Evolutionary conservation across 176 grass and related monocot genomes (phyloP).

Genomic region (Oryza brachyantha): DNA sequence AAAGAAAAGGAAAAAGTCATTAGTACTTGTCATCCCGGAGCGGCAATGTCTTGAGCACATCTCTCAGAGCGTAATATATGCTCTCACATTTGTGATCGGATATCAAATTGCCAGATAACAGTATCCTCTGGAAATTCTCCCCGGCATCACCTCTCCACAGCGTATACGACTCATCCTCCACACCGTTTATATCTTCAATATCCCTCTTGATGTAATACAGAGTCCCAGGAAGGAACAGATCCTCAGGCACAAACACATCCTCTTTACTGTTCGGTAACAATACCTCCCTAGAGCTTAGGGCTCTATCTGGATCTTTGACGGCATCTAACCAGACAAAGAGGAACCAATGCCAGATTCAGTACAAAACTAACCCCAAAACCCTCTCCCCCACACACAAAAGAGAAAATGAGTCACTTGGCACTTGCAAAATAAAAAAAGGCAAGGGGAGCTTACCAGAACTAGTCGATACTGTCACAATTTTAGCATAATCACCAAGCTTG

Average conservation of each 20-base stretch:
- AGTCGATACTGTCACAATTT: slow-evolving; percentile 40
- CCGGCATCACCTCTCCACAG: slow-evolving; percentile 78
- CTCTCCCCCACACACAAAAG: too few relatives aligned
- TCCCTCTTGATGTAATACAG: slow-evolving; percentile 78
- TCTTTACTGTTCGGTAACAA: neutral
- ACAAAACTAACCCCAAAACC: neutral
- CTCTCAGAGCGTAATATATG: slow-evolving; percentile 68
- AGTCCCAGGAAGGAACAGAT: slow-evolving; percentile 75
- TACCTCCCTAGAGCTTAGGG: neutral
- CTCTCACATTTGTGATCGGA: slow-evolving; percentile 94
- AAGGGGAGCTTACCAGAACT: slow-evolving; percentile 42
- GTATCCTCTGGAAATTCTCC: slow-evolving; percentile 78
- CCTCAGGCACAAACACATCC: slow-evolving; percentile 49
- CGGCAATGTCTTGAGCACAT: slow-evolving; percentile 76
- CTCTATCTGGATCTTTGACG: slow-evolving; percentile 15
- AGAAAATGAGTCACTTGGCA: neutral
- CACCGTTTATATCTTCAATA: slow-evolving; percentile 35
- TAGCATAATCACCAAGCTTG: slow-evolving; percentile 68
- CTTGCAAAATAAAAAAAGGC: neutral
- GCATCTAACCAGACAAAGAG: slow-evolving; percentile 45
- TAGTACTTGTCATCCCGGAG: neutral
- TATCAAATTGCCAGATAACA: slow-evolving; percentile 71
- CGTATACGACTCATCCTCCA: slow-evolving; percentile 52
- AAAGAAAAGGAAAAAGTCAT: too few relatives aligned
- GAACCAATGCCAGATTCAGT: slow-evolving; percentile 10